A percentile compares a stretch with the other conserved stretches of the same genome.
These are phyloP conservation scores for Zygosaccharomyces lentus DNA, from an alignment of 805 yeast genomes.

Conservation along the genomic window DNA sequence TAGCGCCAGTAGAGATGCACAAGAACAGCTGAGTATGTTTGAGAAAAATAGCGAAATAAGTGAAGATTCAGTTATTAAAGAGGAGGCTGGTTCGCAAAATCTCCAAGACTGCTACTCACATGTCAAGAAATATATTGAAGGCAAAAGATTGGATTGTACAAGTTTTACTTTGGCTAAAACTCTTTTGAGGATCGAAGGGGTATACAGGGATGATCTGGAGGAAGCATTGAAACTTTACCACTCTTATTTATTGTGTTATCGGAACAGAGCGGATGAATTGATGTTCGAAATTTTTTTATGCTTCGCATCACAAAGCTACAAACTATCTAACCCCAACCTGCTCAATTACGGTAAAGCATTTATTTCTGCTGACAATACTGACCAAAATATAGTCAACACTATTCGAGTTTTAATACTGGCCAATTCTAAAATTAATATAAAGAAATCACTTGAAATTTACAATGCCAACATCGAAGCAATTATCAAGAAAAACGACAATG, in stretches of 20 bases:
- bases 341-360: constrained; percentile 39
- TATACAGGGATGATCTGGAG: constrained; percentile 20
- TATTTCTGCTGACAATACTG: constrained; percentile 28
- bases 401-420: constrained; percentile 43
- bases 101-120: constrained; percentile 10
- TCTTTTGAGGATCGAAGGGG: constrained; percentile 22
- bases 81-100: constrained; percentile 1
- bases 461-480: constrained; percentile 43
- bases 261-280: constrained; percentile 39
- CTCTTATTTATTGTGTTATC: constrained; percentile 38
- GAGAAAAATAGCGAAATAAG: constrained; percentile 1
- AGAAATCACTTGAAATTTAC: constrained; percentile 41
- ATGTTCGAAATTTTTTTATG: constrained; percentile 41
- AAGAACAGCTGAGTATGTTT: neutral
- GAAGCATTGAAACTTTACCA: constrained; percentile 39
- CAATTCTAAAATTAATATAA: constrained; percentile 38
- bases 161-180: constrained; percentile 24
- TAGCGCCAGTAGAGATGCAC: constrained; percentile 6
- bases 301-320: constrained; percentile 40
- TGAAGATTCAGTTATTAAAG: neutral
- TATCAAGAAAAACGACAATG: constrained; percentile 32
- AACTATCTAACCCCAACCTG: constrained; percentile 28
- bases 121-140: constrained; percentile 29
- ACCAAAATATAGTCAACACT: constrained; percentile 32
- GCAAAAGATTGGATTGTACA: constrained; percentile 33